Percentiles rank a stretch among this genome's conserved stretches.
Evolutionary conservation across 2,329 filamentous ascomycete species (phyloP).

Genomic region (Alternaria ventricosa): DNA sequence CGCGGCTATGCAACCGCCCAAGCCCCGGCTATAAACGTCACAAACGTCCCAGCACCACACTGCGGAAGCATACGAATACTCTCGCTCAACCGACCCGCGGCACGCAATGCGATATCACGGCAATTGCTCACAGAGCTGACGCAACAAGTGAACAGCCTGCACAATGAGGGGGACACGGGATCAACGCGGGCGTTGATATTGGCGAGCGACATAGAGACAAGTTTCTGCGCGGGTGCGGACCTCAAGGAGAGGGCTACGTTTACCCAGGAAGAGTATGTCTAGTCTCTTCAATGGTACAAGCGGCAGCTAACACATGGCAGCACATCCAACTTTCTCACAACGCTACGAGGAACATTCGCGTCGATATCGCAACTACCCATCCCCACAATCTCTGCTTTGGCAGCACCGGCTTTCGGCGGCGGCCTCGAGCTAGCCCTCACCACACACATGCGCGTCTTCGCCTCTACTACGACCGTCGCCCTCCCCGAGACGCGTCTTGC

Average conservation of each 20-base stretch:
- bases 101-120: constrained; percentile 89
- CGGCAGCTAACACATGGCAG: constrained; percentile 55
- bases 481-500: constrained; percentile 91
- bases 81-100: constrained; percentile 81
- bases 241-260: constrained; percentile 86
- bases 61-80: constrained; percentile 87
- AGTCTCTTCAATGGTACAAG: not conserved
- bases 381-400: constrained; percentile 88
- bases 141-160: constrained; percentile 74
- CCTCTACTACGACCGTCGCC: constrained; percentile 77
- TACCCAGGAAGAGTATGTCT: constrained; percentile 74
- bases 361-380: constrained; percentile 78
- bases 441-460: constrained; percentile 87
- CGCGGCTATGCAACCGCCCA: constrained; percentile 52
- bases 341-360: constrained; percentile 77
- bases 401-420: constrained; percentile 86
- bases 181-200: constrained; percentile 81
- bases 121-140: constrained; percentile 75
- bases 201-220: constrained; percentile 81
- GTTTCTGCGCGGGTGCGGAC: constrained; percentile 94
- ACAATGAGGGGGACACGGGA: constrained; percentile 62
- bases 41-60: constrained; percentile 76
- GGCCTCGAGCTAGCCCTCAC: constrained; percentile 91
- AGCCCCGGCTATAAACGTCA: constrained; percentile 69
- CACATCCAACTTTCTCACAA: constrained; percentile 77